Evolutionary conservation across 1,284 basidiomycete genomes (phyloP).

Genomic region (Gomphus sp.): DNA sequence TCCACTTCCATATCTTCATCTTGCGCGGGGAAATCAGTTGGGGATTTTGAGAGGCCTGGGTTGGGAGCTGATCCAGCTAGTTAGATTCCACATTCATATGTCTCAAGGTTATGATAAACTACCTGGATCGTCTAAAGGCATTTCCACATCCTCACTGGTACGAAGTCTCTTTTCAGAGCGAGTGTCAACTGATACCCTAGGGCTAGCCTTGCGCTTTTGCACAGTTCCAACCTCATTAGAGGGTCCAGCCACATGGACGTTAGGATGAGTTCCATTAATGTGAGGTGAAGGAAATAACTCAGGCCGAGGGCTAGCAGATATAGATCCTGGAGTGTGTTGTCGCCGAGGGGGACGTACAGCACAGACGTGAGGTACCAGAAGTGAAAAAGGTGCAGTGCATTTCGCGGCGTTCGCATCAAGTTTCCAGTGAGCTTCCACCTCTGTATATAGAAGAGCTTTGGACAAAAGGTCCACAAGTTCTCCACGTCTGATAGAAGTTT

Average conservation of each 20-base stretch:
- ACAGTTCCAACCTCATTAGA: background rate
- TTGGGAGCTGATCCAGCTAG: background rate
- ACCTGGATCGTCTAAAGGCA: slow-evolving; percentile 5
- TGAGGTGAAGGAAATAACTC: background rate
- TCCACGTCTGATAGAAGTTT: slow-evolving; percentile 70
- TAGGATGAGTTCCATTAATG: slow-evolving; percentile 1
- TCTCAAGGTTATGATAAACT: background rate
- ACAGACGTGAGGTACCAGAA: slow-evolving; percentile 64
- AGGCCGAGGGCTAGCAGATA: slow-evolving; percentile 1
- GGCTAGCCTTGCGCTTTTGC: slow-evolving; percentile 10
- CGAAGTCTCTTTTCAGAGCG: slow-evolving; percentile 7
- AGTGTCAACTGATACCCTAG: background rate
- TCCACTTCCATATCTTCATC: slow-evolving; percentile 1
- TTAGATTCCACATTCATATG: background rate
- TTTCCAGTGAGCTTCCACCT: slow-evolving; percentile 76
- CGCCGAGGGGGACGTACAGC: slow-evolving; percentile 31
- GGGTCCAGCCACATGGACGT: background rate
- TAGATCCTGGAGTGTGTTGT: background rate
- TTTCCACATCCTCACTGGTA: slow-evolving; percentile 1
- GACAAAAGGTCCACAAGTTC: slow-evolving; percentile 73
- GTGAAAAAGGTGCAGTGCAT: slow-evolving; percentile 58
- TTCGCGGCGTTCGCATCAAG: slow-evolving; percentile 45
- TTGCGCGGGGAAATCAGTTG: background rate
- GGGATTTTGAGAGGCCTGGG: background rate
- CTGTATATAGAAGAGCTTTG: slow-evolving; percentile 75